Base-by-base conservation (phyloP, 2,329 filamentous ascomycete genomes). In the Xylaria hypoxylon region DNA sequence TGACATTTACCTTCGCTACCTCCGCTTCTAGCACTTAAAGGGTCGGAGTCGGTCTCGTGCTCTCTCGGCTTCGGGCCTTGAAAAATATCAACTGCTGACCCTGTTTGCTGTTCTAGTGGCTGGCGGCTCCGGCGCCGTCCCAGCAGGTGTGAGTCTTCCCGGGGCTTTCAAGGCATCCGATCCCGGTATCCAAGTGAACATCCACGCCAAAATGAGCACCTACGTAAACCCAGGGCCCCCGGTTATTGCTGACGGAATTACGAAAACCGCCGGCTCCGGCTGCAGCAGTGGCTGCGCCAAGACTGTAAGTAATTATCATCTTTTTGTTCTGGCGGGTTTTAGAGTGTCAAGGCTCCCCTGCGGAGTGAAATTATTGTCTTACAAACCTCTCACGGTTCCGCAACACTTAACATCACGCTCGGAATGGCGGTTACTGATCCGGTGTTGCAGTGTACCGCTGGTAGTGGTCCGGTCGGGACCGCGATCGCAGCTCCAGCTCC, bases 181-280 rank as follows among this genome's bases (percentile, higher is more conserved):
- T 68, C 80, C 83, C 0, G 83, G 83, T 11, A 82, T 85, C 63
- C 75, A 79, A 31, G 75, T 85, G 71, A 83, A 84, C 73, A 85
- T 85, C 68, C 82, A 85, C 74, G 72, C 77, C 8, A 75, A 78
- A 51, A 68, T 84, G 60, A 70, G 69, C 22, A 76, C 71, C 1
- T 84, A 85, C 62, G 72, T 77, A 5, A 80, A 80, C 4, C 82
- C 83, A 0, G 83, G 83, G 2, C 82, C 82, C 2, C 71, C 76
- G 1, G 82, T 84, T 28, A 76, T 80, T 59, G 67, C 79, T 0
- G 76, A 77, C n/a, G 82, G 82, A 0, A 76, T 77, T 2, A 80
- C 78, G 5, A 80, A 80, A 74, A 68, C 65, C 4, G 79, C 82
- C 13, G 82, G 82, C 17, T 78, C 77, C 2, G 74, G 64, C 1